Percentiles rank a stretch among this genome's conserved stretches.
Conservation (phyloP, 768 basidiomycete genomes). For the Daedaleopsis nitida region DNA sequence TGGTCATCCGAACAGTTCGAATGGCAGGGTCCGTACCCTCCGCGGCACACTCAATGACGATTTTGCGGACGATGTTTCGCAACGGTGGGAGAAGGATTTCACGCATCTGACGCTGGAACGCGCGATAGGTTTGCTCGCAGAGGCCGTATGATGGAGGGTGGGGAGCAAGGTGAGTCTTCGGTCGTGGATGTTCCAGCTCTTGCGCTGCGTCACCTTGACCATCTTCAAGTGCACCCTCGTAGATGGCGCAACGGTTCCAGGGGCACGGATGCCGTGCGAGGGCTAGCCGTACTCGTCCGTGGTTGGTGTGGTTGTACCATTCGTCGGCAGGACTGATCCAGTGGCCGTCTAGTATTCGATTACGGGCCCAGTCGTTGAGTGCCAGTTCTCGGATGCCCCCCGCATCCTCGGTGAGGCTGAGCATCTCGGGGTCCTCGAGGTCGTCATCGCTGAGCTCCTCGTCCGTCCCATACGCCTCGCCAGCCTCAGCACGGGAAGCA, state of each 20-base stretch:
- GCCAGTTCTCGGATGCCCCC: conserved; percentile 55
- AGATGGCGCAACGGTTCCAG: conserved; percentile 43
- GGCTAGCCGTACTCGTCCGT: conserved; percentile 33
- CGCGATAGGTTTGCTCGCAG: conserved; percentile 64
- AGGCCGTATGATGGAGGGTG: conserved; percentile 62
- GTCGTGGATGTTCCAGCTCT: conserved; percentile 49
- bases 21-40: conserved; percentile 55
- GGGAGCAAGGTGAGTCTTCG: conserved; percentile 48
- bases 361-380: conserved; percentile 71
- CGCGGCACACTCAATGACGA: conserved; percentile 63
- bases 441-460: conserved; percentile 40
- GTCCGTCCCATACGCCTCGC: conserved; percentile 37
- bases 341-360: conserved; percentile 70
- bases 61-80: conserved; percentile 65
- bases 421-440: conserved; percentile 46
- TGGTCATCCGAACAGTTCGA: conserved; percentile 52
- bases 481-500: conserved; percentile 37
- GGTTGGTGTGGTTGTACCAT: conserved; percentile 50
- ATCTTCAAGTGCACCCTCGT: conserved; percentile 27
- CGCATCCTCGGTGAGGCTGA: conserved; percentile 49
- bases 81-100: conserved; percentile 65
- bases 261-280: conserved; percentile 56
- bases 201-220: conserved; percentile 28
- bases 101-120: conserved; percentile 60
- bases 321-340: conserved; percentile 78